phyloP scores from a whole-genome alignment of 306 rosid species.

The Carpinus fangiana region DNA sequence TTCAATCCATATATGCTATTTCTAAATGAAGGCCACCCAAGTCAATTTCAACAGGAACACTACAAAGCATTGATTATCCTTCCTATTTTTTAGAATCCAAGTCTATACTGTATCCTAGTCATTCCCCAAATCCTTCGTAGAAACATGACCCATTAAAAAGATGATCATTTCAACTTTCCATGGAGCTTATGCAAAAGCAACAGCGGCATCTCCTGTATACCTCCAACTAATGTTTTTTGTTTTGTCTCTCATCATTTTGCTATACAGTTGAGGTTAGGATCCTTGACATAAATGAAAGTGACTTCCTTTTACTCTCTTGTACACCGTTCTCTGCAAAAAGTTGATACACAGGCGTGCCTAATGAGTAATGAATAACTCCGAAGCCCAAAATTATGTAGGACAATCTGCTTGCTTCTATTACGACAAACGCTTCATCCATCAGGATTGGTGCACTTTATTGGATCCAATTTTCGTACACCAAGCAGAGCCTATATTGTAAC shows the following conservation, averaged over 20 bases:
- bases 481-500: not conserved
- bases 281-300: not conserved
- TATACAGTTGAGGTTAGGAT: not conserved
- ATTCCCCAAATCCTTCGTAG: not conserved
- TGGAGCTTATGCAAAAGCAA: not conserved
- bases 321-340: constrained; percentile 28
- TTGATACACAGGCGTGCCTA: constrained; percentile 46
- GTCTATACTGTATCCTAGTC: not conserved
- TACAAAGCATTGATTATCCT: not conserved
- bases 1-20: too few species aligned
- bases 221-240: not conserved
- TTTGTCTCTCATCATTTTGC: not conserved
- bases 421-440: constrained; percentile 38
- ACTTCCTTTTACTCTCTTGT: constrained; percentile 14
- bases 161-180: not conserved
- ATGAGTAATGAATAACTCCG: constrained; percentile 28
- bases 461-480: constrained; percentile 25
- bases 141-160: not conserved
- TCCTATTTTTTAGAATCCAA: not conserved
- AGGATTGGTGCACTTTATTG: constrained; percentile 37
- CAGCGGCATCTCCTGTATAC: not conserved
- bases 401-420: constrained; percentile 29
- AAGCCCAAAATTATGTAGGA: constrained; percentile 20
- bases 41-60: not conserved
- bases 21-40: not conserved